A percentile compares a stretch with the other conserved stretches of the same genome.
phyloP scores from a whole-genome alignment of 1,284 basidiomycete species.

The Schizophyllum commune region DNA sequence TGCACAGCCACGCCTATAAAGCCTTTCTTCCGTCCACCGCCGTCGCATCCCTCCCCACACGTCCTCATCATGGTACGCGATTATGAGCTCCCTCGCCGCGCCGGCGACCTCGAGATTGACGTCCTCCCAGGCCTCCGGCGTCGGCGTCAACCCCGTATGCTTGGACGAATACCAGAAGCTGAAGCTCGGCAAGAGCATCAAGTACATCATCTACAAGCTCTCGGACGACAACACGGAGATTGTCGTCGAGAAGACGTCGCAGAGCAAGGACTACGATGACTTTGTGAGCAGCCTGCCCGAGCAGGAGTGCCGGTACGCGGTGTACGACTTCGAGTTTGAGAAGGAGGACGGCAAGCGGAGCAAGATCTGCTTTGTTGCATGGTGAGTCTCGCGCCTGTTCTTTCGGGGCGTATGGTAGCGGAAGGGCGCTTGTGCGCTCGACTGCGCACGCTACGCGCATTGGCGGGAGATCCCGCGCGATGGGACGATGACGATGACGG shows the following conservation, averaged over 20 bases:
- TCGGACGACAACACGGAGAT: conserved; percentile 66
- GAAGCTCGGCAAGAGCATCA: conserved; percentile 78
- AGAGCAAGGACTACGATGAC: conserved; percentile 53
- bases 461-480: too few species aligned
- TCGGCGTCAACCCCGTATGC: conserved; percentile 55
- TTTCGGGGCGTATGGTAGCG: too few species aligned
- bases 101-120: too few species aligned
- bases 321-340: conserved; percentile 90
- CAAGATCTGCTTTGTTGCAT: conserved; percentile 86
- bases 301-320: conserved; percentile 77
- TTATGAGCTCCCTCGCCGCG: not conserved
- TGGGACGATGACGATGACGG: too few species aligned
- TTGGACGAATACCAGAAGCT: conserved; percentile 63
- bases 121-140: conserved; percentile 64
- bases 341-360: conserved; percentile 77
- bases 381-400: conserved; percentile 39
- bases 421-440: too few species aligned
- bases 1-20: conserved; percentile 22
- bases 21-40: conserved; percentile 14
- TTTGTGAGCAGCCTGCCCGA: conserved; percentile 78
- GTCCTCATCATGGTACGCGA: conserved; percentile 3
- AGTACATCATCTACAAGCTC: conserved; percentile 85
- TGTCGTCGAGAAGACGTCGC: conserved; percentile 58
- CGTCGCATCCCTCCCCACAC: conserved; percentile 6
- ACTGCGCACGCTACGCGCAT: not conserved